A percentile compares a stretch with the other conserved stretches of the same genome.
phyloP scores from a whole-genome alignment of 345 rosid species.

The Angophora floribunda region DNA sequence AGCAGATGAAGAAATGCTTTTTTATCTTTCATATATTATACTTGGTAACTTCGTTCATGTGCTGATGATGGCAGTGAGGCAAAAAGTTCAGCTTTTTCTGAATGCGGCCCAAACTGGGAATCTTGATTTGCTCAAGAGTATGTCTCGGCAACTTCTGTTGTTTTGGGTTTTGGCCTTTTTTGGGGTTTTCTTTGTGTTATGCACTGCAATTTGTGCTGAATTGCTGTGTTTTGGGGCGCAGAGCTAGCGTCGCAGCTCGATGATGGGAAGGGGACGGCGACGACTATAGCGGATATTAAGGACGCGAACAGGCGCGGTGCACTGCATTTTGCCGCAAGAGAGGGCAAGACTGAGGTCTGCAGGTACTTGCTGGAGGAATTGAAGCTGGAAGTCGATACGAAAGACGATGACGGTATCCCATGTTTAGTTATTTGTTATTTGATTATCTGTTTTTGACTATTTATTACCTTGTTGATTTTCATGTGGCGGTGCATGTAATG shows the following conservation, averaged over 20 bases:
- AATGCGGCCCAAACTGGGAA: constrained; percentile 68
- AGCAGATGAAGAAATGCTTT: not conserved
- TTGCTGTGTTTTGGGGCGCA: constrained; percentile 11
- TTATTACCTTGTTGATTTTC: not conserved
- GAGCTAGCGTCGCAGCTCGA: constrained; percentile 68
- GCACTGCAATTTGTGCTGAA: not conserved
- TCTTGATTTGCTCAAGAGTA: constrained; percentile 83
- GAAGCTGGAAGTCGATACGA: constrained; percentile 50
- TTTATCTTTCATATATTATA: not conserved
- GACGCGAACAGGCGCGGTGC: constrained; percentile 94
- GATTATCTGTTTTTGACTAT: not conserved
- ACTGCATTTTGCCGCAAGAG: constrained; percentile 90
- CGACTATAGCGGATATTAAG: constrained; percentile 68
- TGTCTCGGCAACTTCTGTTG: constrained; percentile 1
- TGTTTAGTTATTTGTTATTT: not conserved
- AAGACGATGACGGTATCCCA: constrained; percentile 73
- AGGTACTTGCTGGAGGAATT: constrained; percentile 75
- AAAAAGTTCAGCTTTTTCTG: constrained; percentile 61
- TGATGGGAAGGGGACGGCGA: constrained; percentile 57
- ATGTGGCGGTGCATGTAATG: not conserved
- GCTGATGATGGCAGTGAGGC: constrained; percentile 39
- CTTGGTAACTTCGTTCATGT: not conserved
- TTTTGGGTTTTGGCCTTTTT: not conserved
- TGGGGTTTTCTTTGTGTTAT: not conserved
- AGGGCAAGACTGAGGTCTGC: constrained; percentile 77